These are phyloP conservation scores for Aureobasidium sp. DNA, from an alignment of 2,329 filamentous ascomycete genomes.

Conservation along the genomic window DNA sequence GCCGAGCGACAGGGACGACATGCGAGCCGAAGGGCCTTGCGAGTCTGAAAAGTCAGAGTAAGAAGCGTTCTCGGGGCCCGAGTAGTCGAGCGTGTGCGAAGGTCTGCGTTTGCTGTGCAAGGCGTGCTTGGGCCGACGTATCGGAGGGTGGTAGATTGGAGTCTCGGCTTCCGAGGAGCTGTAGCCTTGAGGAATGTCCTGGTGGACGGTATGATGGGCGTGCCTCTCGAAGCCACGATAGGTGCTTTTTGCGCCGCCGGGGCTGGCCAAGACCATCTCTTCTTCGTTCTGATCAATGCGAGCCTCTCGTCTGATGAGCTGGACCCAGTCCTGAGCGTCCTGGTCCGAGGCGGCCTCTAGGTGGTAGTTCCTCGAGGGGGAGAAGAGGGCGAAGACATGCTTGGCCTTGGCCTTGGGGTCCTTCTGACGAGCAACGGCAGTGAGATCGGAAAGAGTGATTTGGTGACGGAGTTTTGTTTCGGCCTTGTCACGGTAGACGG, in stretches of 20 bases:
- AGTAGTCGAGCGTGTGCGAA: constrained; percentile 53
- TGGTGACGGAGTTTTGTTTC: constrained; percentile 85
- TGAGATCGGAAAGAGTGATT: constrained; percentile 79
- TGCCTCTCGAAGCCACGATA: constrained; percentile 33
- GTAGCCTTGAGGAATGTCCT: constrained; percentile 23
- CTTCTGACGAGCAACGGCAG: constrained; percentile 78
- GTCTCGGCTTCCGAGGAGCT: constrained; percentile 38
- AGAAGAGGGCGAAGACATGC: constrained; percentile 87
- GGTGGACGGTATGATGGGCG: constrained; percentile 12
- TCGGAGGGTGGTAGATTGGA: constrained; percentile 14
- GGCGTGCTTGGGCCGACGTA: constrained; percentile 4
- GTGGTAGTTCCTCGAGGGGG: constrained; percentile 82
- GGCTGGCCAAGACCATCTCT: constrained; percentile 66
- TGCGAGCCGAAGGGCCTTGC: constrained; percentile 21
- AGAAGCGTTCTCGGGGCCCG: constrained; percentile 60
- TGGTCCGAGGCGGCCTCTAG: constrained; percentile 65
- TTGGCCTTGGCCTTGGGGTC: constrained; percentile 80
- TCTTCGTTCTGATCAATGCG: constrained; percentile 83
- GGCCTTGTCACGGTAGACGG: constrained; percentile 84
- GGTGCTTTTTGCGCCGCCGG: constrained; percentile 44
- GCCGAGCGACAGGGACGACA: constrained; percentile 26
- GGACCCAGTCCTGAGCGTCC: constrained; percentile 81
- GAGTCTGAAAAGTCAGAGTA: constrained; percentile 71
- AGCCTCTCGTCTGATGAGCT: constrained; percentile 67
- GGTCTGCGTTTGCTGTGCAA: constrained; percentile 38